A percentile compares a stretch with the other conserved stretches of the same genome.
Evolutionary conservation across 139 green algal genomes (phyloP).

Genomic region (Ettlia oleoabundans): DNA sequence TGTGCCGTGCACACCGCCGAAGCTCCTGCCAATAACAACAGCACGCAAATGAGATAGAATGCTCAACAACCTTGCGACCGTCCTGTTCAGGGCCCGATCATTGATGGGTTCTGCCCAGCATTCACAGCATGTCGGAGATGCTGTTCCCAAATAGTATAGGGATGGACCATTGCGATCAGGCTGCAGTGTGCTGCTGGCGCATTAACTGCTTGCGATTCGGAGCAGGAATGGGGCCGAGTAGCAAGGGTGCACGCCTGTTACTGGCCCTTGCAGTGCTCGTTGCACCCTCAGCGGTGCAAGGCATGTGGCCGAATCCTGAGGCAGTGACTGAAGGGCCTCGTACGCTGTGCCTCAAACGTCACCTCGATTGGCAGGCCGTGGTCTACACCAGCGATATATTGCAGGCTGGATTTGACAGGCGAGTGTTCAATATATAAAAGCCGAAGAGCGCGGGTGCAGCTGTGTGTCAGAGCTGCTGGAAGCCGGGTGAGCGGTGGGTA

Average conservation of each 20-base stretch:
- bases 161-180: no score
- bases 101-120: no score
- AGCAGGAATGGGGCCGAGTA: no score
- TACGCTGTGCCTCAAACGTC: conserved; percentile 9
- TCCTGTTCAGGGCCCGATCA: no score
- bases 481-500: no score
- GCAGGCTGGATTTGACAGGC: conserved; percentile 37
- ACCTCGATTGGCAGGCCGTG: conserved; percentile 2
- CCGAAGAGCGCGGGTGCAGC: neutral
- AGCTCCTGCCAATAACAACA: no score
- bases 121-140: no score
- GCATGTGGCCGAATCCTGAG: conserved; percentile 1
- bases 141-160: no score
- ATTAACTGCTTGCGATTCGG: no score
- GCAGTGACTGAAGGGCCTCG: neutral
- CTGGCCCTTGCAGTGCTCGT: neutral
- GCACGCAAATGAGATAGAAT: no score
- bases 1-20: neutral
- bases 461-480: neutral
- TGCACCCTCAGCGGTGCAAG: neutral
- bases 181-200: no score
- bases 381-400: conserved; percentile 30
- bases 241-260: neutral
- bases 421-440: neutral
- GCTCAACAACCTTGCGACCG: no score